These are phyloP conservation scores for Adansonia grandidieri DNA, from an alignment of 441 rosid species.

Conservation along the genomic window DNA sequence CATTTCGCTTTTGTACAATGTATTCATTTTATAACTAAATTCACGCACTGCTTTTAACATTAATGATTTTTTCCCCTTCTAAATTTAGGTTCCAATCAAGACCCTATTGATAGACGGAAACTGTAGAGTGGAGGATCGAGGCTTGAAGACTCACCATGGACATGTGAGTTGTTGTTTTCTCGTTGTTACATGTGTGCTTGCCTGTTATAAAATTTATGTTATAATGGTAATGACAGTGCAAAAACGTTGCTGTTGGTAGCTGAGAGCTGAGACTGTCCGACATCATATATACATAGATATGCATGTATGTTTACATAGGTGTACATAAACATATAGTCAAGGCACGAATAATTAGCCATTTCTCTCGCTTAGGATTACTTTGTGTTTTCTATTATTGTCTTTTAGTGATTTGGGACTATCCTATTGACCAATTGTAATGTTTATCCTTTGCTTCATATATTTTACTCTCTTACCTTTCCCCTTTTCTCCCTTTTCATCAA, in stretches of 20 bases:
- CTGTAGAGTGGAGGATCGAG: constrained; percentile 99
- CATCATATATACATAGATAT: not conserved
- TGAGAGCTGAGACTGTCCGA: not conserved
- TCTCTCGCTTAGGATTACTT: not conserved
- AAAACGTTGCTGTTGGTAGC: not conserved
- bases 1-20: not conserved
- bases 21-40: not conserved
- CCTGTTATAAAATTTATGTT: not conserved
- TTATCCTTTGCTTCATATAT: not conserved
- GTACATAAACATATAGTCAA: not conserved
- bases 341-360: constrained; percentile 2
- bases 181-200: not conserved
- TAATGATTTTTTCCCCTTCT: constrained; percentile 19
- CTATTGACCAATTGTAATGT: not conserved
- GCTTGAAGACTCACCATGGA: constrained; percentile 98
- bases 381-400: constrained; percentile 3
- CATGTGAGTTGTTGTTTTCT: constrained; percentile 57
- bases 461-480: not conserved
- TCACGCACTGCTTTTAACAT: not conserved
- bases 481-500: not conserved
- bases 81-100: constrained; percentile 90
- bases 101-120: constrained; percentile 93
- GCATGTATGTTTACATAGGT: not conserved
- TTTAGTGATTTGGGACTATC: constrained; percentile 3
- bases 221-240: not conserved